phyloP scores from a whole-genome alignment of 1,284 basidiomycete genomes.

The Austroboletus olivaceoglutinosus region DNA sequence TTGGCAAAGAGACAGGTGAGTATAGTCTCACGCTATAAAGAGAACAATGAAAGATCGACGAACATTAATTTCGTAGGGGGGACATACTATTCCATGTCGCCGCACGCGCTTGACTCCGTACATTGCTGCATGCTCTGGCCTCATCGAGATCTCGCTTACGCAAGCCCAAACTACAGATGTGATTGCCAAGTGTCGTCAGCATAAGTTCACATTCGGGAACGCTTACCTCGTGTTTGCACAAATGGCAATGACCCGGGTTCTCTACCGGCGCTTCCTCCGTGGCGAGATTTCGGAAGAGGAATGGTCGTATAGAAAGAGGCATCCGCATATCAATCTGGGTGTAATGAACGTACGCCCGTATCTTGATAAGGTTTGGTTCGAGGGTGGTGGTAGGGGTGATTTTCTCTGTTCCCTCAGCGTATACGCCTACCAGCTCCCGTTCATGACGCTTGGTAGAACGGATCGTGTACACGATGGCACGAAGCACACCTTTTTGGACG shows the following conservation, averaged over 20 bases:
- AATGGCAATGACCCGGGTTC: no score
- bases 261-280: no score
- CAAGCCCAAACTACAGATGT: constrained; percentile 28
- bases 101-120: constrained; percentile 36
- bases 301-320: no score
- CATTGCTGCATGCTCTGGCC: constrained; percentile 38
- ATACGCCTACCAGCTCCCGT: constrained; percentile 46
- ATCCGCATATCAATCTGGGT: no score
- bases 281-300: no score
- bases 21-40: not conserved
- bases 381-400: constrained; percentile 44
- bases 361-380: constrained; percentile 12
- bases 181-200: constrained; percentile 10
- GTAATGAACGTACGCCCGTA: no score
- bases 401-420: constrained; percentile 45
- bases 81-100: constrained; percentile 53
- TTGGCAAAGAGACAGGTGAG: constrained; percentile 18
- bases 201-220: no score
- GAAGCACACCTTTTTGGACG: not conserved
- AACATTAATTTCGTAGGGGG: constrained; percentile 42
- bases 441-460: constrained; percentile 46
- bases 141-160: constrained; percentile 26
- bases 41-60: not conserved
- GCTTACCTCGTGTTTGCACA: no score
- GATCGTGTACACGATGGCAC: not conserved